A percentile compares a stretch with the other conserved stretches of the same genome.
Evolutionary conservation across 257 asterid species (phyloP).

Genomic region (Primulina tabacum): DNA sequence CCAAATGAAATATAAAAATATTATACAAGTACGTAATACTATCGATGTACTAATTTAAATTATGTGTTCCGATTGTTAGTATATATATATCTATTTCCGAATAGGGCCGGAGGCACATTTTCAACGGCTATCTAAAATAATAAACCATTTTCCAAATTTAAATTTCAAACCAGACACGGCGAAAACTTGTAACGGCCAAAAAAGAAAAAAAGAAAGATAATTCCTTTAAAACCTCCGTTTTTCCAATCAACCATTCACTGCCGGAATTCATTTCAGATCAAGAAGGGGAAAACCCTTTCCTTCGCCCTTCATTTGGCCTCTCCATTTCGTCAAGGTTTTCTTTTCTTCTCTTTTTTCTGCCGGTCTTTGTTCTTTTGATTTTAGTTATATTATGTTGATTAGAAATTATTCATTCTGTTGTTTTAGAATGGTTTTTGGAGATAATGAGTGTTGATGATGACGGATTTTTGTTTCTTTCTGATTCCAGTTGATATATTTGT

Average conservation of each 20-base stretch:
- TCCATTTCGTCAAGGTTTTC: conserved; percentile 23
- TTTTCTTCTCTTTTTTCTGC: not conserved
- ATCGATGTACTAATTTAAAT: no score
- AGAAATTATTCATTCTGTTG: conserved; percentile 7
- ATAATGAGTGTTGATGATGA: not conserved
- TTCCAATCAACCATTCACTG: conserved; percentile 9
- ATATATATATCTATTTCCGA: no score
- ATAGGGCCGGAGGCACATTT: no score
- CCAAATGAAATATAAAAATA: no score
- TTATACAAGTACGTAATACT: no score
- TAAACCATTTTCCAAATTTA: conserved; percentile 10
- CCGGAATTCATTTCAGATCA: not conserved
- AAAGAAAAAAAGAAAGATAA: not conserved
- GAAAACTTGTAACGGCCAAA: conserved; percentile 16
- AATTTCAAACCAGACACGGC: conserved; percentile 24
- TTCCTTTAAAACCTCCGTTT: conserved; percentile 18
- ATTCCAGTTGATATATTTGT: not conserved
- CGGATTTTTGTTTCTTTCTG: not conserved
- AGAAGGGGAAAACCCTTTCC: not conserved
- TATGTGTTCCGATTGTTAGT: no score
- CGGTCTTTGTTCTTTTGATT: not conserved
- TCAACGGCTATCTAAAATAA: no score
- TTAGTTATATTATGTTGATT: not conserved
- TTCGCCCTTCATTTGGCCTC: not conserved
- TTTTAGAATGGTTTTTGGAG: conserved; percentile 22